A percentile compares a stretch with the other conserved stretches of the same genome.
phyloP scores from a whole-genome alignment of 2,329 filamentous ascomycete genomes.

The Cladosporium cucumerinum region DNA sequence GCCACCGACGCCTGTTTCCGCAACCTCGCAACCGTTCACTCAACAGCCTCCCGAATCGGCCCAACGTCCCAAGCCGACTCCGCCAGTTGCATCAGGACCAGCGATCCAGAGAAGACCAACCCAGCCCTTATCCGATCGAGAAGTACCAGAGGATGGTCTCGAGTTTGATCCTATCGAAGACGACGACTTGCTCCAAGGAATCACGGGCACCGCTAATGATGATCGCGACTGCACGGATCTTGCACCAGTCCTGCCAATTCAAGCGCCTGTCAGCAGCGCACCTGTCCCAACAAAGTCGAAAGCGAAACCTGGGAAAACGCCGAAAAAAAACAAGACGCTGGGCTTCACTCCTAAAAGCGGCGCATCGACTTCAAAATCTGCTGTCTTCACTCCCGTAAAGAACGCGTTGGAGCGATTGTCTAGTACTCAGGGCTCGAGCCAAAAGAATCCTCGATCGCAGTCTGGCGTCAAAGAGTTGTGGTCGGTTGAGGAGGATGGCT shows the following conservation, averaged over 20 bases:
- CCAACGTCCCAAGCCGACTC: slow-evolving; percentile 13
- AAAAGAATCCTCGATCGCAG: slow-evolving; percentile 5
- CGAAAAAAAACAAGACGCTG: background rate
- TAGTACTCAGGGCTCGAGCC: background rate
- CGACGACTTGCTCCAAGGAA: slow-evolving; percentile 11
- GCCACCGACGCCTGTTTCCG: slow-evolving; percentile 10
- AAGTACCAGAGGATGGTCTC: background rate
- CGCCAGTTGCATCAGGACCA: background rate
- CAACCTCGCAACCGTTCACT: background rate
- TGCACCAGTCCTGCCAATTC: background rate
- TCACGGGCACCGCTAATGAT: background rate
- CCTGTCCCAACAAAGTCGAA: background rate
- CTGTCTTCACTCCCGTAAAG: background rate
- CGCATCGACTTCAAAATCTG: background rate
- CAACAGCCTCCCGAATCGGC: slow-evolving; percentile 14
- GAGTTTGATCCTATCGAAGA: slow-evolving; percentile 15
- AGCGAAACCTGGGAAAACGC: background rate
- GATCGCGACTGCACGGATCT: background rate
- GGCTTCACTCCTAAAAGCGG: background rate
- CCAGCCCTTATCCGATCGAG: background rate
- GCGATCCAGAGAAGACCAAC: background rate
- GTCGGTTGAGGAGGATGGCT: slow-evolving; percentile 3
- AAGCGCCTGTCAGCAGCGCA: background rate
- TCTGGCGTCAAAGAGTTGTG: background rate
- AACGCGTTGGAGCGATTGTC: background rate